Conservation (phyloP, 305 asterid species). For the Solanum hybrid region DNA sequence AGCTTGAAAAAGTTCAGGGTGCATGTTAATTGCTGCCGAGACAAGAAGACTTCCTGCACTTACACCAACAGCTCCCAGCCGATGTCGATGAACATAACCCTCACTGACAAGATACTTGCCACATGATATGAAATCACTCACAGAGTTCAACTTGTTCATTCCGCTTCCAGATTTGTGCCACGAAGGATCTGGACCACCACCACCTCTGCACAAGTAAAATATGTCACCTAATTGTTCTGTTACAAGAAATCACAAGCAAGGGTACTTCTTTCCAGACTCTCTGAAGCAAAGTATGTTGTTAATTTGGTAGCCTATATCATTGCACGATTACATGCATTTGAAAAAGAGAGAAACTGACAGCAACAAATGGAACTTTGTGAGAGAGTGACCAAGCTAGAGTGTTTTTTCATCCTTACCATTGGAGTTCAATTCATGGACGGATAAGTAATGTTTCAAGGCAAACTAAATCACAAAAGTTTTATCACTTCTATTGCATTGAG, state of each 20-base stretch:
- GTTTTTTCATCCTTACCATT: neutral
- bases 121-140: slow-evolving; percentile 61
- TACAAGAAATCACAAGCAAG: neutral
- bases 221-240: neutral
- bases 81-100: slow-evolving; percentile 43
- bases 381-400: neutral
- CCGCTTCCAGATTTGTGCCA: slow-evolving; percentile 87
- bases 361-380: neutral
- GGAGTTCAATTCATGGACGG: neutral
- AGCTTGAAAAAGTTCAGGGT: slow-evolving; percentile 63
- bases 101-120: slow-evolving; percentile 51
- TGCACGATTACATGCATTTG: neutral
- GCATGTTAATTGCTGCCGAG: slow-evolving; percentile 75
- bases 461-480: neutral
- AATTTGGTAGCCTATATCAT: neutral
- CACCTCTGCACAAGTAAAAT: slow-evolving; percentile 50
- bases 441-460: neutral
- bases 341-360: neutral
- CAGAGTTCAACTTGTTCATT: slow-evolving; percentile 59
- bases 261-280: neutral
- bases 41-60: slow-evolving; percentile 90
- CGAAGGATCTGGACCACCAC: slow-evolving; percentile 62
- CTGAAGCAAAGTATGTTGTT: neutral
- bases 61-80: slow-evolving; percentile 54
- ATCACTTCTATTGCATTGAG: neutral